Conservation (phyloP, 768 basidiomycete species). For the Grammothele lineata region DNA sequence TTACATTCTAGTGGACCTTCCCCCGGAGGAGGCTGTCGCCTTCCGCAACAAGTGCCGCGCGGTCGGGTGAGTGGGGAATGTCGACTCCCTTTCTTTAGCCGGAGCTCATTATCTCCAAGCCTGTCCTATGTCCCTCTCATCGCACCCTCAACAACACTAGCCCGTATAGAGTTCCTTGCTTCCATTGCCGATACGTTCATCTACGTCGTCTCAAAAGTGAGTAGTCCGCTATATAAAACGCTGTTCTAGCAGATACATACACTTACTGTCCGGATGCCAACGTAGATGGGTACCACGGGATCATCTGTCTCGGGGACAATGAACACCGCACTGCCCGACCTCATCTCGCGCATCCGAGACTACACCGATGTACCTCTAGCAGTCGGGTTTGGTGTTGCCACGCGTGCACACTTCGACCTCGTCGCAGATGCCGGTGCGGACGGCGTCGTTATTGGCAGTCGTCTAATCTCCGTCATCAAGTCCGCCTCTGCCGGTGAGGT, state of each 20-base stretch:
- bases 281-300: slow-evolving; percentile 98
- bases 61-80: slow-evolving; percentile 72
- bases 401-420: slow-evolving; percentile 79
- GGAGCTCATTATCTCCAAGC: slow-evolving; percentile 35
- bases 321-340: slow-evolving; percentile 74
- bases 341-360: slow-evolving; percentile 78
- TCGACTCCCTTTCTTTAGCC: too few species aligned
- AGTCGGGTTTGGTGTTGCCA: slow-evolving; percentile 96
- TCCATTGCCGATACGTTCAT: slow-evolving; percentile 97
- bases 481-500: slow-evolving; percentile 46
- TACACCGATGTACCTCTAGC: slow-evolving; percentile 81
- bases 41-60: slow-evolving; percentile 87
- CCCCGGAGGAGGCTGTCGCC: slow-evolving; percentile 90
- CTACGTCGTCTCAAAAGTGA: slow-evolving; percentile 94
- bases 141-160: slow-evolving; percentile 86
- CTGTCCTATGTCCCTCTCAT: slow-evolving; percentile 94
- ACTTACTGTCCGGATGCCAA: too few species aligned
- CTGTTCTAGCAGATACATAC: not conserved
- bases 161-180: slow-evolving; percentile 85
- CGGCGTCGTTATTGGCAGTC: slow-evolving; percentile 91
- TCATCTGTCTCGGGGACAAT: slow-evolving; percentile 72
- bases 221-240: slow-evolving; percentile 6
- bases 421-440: slow-evolving; percentile 90
- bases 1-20: slow-evolving; percentile 96
- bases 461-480: slow-evolving; percentile 79